Percentiles rank a stretch among this genome's conserved stretches.
phyloP scores from a whole-genome alignment of 345 rosid genomes.

The Litchi chinensis region DNA sequence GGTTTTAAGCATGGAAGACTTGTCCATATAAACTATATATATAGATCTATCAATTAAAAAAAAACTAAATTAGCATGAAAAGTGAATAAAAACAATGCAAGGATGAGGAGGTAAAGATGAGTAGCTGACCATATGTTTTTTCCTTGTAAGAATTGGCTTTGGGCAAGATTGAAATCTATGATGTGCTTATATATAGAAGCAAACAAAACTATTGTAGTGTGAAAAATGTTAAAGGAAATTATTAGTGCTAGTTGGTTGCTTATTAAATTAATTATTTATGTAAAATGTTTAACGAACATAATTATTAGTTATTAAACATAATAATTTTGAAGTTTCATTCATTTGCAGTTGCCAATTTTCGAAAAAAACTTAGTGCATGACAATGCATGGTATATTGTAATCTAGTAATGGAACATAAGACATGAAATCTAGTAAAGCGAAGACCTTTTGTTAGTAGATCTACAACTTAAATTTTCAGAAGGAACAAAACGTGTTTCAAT shows the following conservation, averaged over 20 bases:
- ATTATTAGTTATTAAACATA: background rate
- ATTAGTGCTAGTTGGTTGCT: background rate
- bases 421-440: too few relatives aligned
- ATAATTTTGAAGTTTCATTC: too few relatives aligned
- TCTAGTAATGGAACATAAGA: too few relatives aligned
- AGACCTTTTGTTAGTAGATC: too few relatives aligned
- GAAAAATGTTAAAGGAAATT: background rate
- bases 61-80: too few relatives aligned
- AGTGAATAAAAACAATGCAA: background rate
- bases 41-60: slow-evolving; percentile 2
- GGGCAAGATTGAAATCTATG: background rate
- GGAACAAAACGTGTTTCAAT: too few relatives aligned
- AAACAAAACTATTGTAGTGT: background rate
- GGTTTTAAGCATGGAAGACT: too few relatives aligned
- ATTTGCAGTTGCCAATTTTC: too few relatives aligned
- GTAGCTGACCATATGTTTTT: slow-evolving; percentile 12
- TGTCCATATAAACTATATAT: too few relatives aligned
- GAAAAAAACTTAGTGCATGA: too few relatives aligned
- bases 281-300: background rate
- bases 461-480: too few relatives aligned
- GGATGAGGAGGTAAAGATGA: background rate
- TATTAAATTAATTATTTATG: background rate
- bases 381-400: too few relatives aligned
- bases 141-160: background rate
- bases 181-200: slow-evolving; percentile 3